phyloP scores from a whole-genome alignment of 768 basidiomycete genomes.

The Pleurotus djamor region DNA sequence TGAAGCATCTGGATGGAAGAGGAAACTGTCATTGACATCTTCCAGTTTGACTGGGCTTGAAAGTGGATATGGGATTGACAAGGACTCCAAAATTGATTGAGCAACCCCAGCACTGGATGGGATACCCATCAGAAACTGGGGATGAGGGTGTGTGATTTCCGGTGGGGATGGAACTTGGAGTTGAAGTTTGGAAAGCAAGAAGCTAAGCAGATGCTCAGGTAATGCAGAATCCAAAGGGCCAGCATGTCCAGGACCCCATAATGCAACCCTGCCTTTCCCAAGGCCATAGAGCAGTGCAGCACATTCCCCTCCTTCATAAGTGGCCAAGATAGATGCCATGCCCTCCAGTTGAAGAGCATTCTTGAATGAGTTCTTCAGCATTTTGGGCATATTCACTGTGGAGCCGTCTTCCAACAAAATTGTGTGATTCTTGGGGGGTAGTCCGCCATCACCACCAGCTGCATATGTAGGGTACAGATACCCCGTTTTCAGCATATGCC shows the following conservation, averaged over 20 bases:
- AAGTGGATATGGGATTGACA: slow-evolving; percentile 27
- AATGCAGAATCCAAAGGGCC: slow-evolving; percentile 32
- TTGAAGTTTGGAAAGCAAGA: not conserved
- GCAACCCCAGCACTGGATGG: slow-evolving; percentile 40
- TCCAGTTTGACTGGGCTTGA: slow-evolving; percentile 37
- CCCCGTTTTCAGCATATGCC: slow-evolving; percentile 26
- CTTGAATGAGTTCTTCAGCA: slow-evolving; percentile 4
- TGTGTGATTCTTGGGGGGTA: slow-evolving; percentile 9
- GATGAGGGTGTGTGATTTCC: slow-evolving; percentile 42
- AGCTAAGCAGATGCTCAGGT: not conserved
- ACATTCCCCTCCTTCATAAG: slow-evolving; percentile 18
- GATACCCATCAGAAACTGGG: slow-evolving; percentile 55
- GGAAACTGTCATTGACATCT: slow-evolving; percentile 73
- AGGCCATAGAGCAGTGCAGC: slow-evolving; percentile 32
- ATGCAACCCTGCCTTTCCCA: slow-evolving; percentile 45
- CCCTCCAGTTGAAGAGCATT: not conserved
- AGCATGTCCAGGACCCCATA: slow-evolving; percentile 63
- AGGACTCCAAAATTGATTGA: slow-evolving; percentile 30
- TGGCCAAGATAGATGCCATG: slow-evolving; percentile 25
- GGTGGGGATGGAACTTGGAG: slow-evolving; percentile 32
- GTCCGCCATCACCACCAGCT: slow-evolving; percentile 6
- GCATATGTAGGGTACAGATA: slow-evolving; percentile 26
- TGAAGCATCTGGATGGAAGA: slow-evolving; percentile 43
- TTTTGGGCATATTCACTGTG: slow-evolving; percentile 14
- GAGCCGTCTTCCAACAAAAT: slow-evolving; percentile 15